These are phyloP conservation scores for Saccharata proteae DNA, from an alignment of 2,329 filamentous ascomycete species.

Conservation along the genomic window DNA sequence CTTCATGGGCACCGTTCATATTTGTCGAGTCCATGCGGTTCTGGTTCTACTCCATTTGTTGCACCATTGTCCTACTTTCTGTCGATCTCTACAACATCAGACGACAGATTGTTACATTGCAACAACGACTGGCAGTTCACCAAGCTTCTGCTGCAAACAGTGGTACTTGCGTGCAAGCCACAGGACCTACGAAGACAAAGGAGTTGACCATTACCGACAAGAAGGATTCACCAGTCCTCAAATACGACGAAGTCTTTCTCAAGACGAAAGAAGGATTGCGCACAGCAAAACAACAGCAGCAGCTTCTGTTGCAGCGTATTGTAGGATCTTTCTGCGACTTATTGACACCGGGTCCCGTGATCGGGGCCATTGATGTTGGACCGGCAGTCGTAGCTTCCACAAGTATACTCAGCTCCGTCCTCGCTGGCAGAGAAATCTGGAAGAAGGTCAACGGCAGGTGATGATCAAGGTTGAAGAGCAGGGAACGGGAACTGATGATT, in stretches of 20 bases:
- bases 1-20: conserved; percentile 6
- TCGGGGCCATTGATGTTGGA: conserved; percentile 1
- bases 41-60: conserved; percentile 8
- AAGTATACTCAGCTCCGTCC: conserved; percentile 6
- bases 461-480: neutral
- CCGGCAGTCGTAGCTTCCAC: conserved; percentile 3
- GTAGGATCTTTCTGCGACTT: conserved; percentile 5
- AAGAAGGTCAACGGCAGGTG: conserved; percentile 3
- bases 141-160: neutral
- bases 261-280: neutral
- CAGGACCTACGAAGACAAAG: neutral
- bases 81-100: conserved; percentile 5
- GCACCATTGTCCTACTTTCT: conserved; percentile 4
- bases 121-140: neutral
- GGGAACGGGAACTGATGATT: no score
- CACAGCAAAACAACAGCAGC: conserved; percentile 1
- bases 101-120: neutral
- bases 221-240: neutral
- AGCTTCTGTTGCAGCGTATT: conserved; percentile 1
- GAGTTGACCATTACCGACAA: neutral
- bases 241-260: neutral
- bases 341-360: conserved; percentile 4
- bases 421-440: conserved; percentile 6
- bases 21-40: conserved; percentile 8
- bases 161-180: neutral